Conservation (phyloP, 345 rosid species). For the Adansonia digitata region DNA sequence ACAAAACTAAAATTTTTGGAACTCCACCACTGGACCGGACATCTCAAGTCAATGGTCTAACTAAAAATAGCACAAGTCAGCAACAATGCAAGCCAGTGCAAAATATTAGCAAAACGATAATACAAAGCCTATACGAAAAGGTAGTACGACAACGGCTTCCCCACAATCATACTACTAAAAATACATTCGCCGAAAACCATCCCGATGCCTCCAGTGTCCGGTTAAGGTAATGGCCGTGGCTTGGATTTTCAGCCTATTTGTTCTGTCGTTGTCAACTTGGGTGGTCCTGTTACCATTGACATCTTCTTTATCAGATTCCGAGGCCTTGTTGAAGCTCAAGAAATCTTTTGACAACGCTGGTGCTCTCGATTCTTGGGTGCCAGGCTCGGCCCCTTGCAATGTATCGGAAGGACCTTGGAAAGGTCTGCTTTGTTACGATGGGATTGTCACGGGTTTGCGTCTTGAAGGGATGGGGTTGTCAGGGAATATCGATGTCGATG, state of each 20-base stretch:
- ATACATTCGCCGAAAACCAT: slow-evolving; percentile 11
- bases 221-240: slow-evolving; percentile 58
- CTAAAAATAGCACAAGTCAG: background rate
- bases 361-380: slow-evolving; percentile 61
- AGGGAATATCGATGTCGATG: slow-evolving; percentile 54
- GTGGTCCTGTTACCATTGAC: slow-evolving; percentile 11
- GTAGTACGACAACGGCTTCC: slow-evolving; percentile 9
- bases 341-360: slow-evolving; percentile 39
- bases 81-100: slow-evolving; percentile 9
- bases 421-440: slow-evolving; percentile 51
- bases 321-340: slow-evolving; percentile 57
- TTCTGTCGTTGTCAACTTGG: slow-evolving; percentile 23
- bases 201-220: slow-evolving; percentile 20
- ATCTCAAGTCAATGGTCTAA: no score
- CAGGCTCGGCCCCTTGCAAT: slow-evolving; percentile 47
- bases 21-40: no score
- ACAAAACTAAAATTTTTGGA: no score
- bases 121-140: slow-evolving; percentile 24
- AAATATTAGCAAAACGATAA: slow-evolving; percentile 25
- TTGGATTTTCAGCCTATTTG: slow-evolving; percentile 42
- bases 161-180: slow-evolving; percentile 12
- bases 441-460: slow-evolving; percentile 44
- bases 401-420: slow-evolving; percentile 29
- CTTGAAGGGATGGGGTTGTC: slow-evolving; percentile 58
- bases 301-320: slow-evolving; percentile 38